phyloP scores from a whole-genome alignment of 2,329 filamentous ascomycete genomes.

The Didymella pomorum region DNA sequence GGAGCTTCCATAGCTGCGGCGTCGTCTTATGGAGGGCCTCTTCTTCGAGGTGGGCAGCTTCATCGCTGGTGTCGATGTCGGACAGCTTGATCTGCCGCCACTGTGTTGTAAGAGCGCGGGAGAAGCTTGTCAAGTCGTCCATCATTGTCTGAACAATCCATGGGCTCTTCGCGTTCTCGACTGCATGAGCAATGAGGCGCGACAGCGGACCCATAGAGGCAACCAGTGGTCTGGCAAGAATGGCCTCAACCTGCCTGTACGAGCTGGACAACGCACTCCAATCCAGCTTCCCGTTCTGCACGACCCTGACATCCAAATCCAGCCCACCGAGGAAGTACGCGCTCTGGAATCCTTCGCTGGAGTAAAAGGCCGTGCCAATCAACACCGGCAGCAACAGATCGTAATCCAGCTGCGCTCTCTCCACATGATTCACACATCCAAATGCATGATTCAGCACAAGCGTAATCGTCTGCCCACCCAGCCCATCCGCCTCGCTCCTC shows the following conservation, averaged over 20 bases:
- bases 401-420: constrained; percentile 69
- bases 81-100: constrained; percentile 81
- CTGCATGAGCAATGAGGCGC: constrained; percentile 69
- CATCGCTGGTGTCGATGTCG: constrained; percentile 72
- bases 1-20: constrained; percentile 75
- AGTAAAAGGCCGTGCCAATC: constrained; percentile 72
- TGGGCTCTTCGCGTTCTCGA: constrained; percentile 64
- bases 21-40: constrained; percentile 73
- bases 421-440: constrained; percentile 69
- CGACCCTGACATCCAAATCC: constrained; percentile 70
- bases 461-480: constrained; percentile 62
- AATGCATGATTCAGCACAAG: constrained; percentile 81
- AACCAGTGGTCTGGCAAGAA: constrained; percentile 69
- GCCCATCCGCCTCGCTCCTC: constrained; percentile 60
- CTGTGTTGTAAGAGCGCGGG: constrained; percentile 69
- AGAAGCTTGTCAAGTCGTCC: constrained; percentile 73
- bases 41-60: constrained; percentile 67
- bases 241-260: constrained; percentile 64
- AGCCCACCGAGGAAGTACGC: constrained; percentile 78
- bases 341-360: constrained; percentile 75
- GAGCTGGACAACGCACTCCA: constrained; percentile 71
- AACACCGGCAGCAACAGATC: constrained; percentile 74
- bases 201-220: constrained; percentile 73
- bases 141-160: constrained; percentile 62
- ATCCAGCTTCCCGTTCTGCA: constrained; percentile 61